Conservation (phyloP, 805 yeast genomes). For the Isabelozyma heimii region DNA sequence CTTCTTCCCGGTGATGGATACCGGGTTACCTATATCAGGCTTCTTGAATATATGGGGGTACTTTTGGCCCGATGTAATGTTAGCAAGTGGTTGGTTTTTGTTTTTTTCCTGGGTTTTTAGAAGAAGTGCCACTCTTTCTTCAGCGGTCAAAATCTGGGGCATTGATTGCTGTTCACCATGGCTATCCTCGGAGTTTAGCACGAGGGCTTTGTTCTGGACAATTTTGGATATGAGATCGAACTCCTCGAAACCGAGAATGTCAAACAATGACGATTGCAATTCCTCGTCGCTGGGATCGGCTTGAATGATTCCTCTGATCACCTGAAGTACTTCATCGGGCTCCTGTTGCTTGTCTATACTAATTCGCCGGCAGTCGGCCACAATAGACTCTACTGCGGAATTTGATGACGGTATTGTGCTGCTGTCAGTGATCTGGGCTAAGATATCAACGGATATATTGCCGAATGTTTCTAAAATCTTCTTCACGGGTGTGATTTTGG, state of each 20-base stretch:
- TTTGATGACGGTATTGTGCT: conserved; percentile 11
- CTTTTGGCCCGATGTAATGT: conserved; percentile 43
- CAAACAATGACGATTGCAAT: conserved; percentile 71
- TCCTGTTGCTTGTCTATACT: conserved; percentile 30
- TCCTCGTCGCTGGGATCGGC: conserved; percentile 49
- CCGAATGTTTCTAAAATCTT: conserved; percentile 35
- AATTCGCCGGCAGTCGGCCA: conserved; percentile 29
- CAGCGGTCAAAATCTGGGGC: conserved; percentile 44
- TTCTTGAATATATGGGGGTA: conserved; percentile 88
- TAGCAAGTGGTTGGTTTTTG: conserved; percentile 47
- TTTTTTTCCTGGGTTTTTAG: conserved; percentile 48
- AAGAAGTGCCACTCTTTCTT: conserved; percentile 54
- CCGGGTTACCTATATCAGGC: conserved; percentile 62
- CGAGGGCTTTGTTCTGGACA: conserved; percentile 41
- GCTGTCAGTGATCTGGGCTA: conserved; percentile 18
- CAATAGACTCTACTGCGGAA: conserved; percentile 18
- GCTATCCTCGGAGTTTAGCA: conserved; percentile 6
- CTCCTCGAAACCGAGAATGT: conserved; percentile 81
- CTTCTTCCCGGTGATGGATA: conserved; percentile 75
- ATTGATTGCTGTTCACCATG: conserved; percentile 9
- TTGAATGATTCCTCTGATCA: conserved; percentile 28
- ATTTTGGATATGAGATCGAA: conserved; percentile 73
- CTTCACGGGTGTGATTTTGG: conserved; percentile 22
- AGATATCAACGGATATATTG: conserved; percentile 31
- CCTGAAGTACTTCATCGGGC: conserved; percentile 21